Percentiles rank a stretch among this genome's conserved stretches.
These are phyloP conservation scores for Durotheca rogersii DNA, from an alignment of 495 filamentous ascomycete species.

Conservation along the genomic window DNA sequence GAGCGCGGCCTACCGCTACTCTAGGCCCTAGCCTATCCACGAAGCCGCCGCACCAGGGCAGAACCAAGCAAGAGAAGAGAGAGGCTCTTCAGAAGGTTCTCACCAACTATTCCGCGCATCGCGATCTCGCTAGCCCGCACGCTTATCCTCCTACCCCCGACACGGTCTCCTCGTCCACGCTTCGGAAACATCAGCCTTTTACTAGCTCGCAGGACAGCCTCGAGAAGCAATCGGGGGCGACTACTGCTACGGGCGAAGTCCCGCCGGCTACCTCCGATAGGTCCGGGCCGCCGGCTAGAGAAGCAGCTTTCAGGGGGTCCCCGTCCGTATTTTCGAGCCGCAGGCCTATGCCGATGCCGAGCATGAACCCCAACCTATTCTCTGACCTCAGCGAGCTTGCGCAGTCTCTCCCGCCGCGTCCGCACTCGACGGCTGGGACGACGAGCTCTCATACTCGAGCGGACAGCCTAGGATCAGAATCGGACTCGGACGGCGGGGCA, in stretches of 20 bases:
- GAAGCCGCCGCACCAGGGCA: constrained; percentile 23
- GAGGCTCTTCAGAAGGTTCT: constrained; percentile 43
- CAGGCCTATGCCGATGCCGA: constrained; percentile 12
- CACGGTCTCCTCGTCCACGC: constrained; percentile 53
- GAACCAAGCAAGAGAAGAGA: constrained; percentile 44
- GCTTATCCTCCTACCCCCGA: constrained; percentile 56
- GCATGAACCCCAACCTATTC: constrained; percentile 9
- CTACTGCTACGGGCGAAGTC: constrained; percentile 2
- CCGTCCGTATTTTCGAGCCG: constrained; percentile 34
- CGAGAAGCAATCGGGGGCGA: constrained; percentile 9
- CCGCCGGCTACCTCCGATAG: constrained; percentile 5
- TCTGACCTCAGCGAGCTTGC: constrained; percentile 28
- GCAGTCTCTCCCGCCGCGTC: constrained; percentile 30
- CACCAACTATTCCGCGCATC: constrained; percentile 37
- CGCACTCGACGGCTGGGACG: constrained; percentile 38
- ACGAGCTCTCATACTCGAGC: constrained; percentile 34
- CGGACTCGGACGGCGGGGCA: constrained; percentile 36
- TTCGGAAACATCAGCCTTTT: constrained; percentile 36
- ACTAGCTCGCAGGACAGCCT: constrained; percentile 35
- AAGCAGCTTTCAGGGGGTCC: constrained; percentile 5
- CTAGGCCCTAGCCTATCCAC: no score
- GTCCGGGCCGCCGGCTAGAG: constrained; percentile 5
- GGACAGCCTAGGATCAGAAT: constrained; percentile 40
- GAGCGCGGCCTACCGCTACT: no score
- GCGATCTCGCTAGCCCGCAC: constrained; percentile 33